Percentiles rank a stretch among this genome's conserved stretches.
phyloP scores from a whole-genome alignment of 164 flowering plant species.

The Macadamia tetraphylla region DNA sequence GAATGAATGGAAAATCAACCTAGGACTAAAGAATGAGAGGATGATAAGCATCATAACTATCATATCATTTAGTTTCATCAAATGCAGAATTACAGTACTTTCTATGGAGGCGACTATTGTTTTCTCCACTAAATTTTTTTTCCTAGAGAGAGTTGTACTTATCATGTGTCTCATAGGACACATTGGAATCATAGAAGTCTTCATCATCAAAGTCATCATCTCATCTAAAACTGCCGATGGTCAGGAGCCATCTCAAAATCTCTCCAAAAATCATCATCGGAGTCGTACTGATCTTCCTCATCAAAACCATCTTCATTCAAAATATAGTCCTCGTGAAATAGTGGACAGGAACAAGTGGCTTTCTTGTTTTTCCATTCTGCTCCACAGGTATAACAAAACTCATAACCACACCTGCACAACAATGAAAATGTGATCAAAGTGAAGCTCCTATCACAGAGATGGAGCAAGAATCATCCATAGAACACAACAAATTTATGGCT shows the following conservation, averaged over 20 bases:
- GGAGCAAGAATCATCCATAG: neutral
- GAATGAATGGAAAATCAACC: too few relatives aligned
- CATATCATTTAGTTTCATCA: too few relatives aligned
- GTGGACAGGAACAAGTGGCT: conserved; percentile 67
- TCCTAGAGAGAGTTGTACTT: neutral
- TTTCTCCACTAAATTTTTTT: too few relatives aligned
- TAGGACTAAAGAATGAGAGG: too few relatives aligned
- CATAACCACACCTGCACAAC: conserved; percentile 60
- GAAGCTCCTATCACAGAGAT: neutral
- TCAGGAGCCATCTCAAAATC: too few relatives aligned
- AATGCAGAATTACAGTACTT: too few relatives aligned
- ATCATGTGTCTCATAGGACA: neutral
- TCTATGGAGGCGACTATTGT: too few relatives aligned
- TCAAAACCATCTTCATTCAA: conserved; percentile 14
- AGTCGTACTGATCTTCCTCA: neutral
- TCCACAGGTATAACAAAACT: conserved; percentile 84
- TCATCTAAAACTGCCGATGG: too few relatives aligned
- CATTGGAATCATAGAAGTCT: neutral
- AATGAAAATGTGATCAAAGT: neutral
- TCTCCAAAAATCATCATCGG: neutral
- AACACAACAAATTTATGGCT: neutral
- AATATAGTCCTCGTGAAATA: conserved; percentile 60
- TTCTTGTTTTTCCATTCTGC: conserved; percentile 73
- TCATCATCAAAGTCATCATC: conserved; percentile 10
- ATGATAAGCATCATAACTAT: too few relatives aligned